A percentile compares a stretch with the other conserved stretches of the same genome.
Evolutionary conservation across 352 stramenopile species (phyloP).

Genomic region (Nothophytophthora sp.): DNA sequence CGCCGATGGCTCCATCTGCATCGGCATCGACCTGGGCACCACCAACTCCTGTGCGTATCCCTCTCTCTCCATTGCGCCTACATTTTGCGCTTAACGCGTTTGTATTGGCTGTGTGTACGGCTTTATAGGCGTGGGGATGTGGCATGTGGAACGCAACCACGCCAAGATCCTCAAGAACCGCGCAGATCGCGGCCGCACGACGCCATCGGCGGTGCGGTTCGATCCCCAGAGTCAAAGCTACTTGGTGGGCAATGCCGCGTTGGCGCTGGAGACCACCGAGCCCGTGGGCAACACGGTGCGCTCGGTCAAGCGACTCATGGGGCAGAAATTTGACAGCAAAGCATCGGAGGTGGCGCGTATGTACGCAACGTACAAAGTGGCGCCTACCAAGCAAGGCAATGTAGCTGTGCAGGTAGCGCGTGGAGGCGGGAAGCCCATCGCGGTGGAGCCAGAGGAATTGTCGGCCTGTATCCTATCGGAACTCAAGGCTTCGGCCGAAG

Average conservation of each 20-base stretch:
- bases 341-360: conserved; percentile 53
- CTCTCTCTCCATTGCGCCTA: neutral
- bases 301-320: conserved; percentile 85
- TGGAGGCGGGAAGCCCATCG: conserved; percentile 18
- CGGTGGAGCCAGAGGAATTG: conserved; percentile 69
- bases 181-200: conserved; percentile 62
- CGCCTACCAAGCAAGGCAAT: conserved; percentile 55
- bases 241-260: conserved; percentile 55
- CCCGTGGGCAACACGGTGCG: conserved; percentile 75
- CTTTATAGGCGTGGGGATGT: conserved; percentile 68
- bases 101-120: neutral
- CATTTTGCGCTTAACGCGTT: neutral
- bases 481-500: conserved; percentile 73
- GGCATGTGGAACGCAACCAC: conserved; percentile 75
- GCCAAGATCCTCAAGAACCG: conserved; percentile 88
- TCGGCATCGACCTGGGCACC: conserved; percentile 99
- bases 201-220: conserved; percentile 82
- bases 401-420: conserved; percentile 51
- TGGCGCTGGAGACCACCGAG: conserved; percentile 49
- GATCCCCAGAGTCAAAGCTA: conserved; percentile 40
- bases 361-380: conserved; percentile 58
- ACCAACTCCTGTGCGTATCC: conserved; percentile 96
- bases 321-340: conserved; percentile 62
- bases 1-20: conserved; percentile 75
- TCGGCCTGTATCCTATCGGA: conserved; percentile 61